These are phyloP conservation scores for Xylariaceae sp. DNA, from an alignment of 2,329 filamentous ascomycete species.

Conservation along the genomic window DNA sequence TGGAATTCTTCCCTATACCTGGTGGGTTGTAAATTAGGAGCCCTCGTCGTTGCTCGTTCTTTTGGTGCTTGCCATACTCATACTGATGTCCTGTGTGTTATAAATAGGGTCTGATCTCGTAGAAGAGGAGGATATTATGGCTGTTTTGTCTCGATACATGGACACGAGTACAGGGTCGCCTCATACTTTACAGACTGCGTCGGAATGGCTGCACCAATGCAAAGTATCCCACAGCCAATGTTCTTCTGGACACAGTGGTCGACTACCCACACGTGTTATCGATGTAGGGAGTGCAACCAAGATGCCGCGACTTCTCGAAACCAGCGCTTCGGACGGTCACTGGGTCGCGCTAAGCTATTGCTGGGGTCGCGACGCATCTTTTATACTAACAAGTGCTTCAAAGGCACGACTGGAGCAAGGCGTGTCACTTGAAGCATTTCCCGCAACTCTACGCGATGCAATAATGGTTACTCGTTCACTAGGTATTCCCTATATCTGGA, in stretches of 20 bases:
- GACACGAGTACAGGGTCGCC: not conserved
- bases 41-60: no score
- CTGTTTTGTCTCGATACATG: not conserved
- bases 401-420: not conserved
- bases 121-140: no score
- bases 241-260: not conserved
- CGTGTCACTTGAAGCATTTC: not conserved
- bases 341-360: constrained; percentile 1
- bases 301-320: not conserved
- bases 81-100: no score
- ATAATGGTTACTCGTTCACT: not conserved
- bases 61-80: no score
- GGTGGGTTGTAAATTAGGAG: no score
- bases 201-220: not conserved
- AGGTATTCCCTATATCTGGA: not conserved
- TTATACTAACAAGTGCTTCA: not conserved
- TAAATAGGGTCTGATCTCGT: no score
- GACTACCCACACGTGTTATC: not conserved
- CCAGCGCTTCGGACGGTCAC: not conserved
- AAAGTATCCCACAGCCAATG: not conserved
- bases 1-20: no score
- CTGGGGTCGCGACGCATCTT: constrained; percentile 1
- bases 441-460: not conserved
- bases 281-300: not conserved
- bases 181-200: not conserved